Evolutionary conservation across 441 rosid species (phyloP), one percentile per base, ranked within the genome.

Genomic region (Macaranga tanarius): DNA sequence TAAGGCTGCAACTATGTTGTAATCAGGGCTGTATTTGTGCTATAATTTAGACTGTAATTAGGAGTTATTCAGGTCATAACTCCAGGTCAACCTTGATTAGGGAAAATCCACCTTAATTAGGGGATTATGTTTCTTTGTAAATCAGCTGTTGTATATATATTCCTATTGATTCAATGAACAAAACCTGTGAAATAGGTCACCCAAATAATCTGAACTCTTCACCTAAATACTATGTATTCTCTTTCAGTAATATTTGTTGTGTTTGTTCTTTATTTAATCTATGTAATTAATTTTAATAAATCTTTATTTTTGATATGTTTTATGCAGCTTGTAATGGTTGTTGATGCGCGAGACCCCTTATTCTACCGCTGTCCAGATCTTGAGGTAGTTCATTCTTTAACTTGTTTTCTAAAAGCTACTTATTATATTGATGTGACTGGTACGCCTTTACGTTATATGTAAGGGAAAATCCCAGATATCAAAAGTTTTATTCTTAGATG

Each of bases 361-460:
- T 94, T 94, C 79, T 94, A 94, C 70, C 92, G 90, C 44, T 92
- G 99, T 75, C 93, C 94, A 50, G 99, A 94, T 82, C 92, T 94
- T 74, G 99, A 94, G 99, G 99, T 94, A 88, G 67, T 72, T 20
- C 40, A 65, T 65, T 72, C 28, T 57, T 68, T 71, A 67, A 69
- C 31, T 48, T 69, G 55, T 75, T 74, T 71, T 17, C 25, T 58
- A 55, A 34, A 68, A 28, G 10, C n/a, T 57, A 73, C 78, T 45
- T 71, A 23, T 34, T 34, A 34, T 34, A 34, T 34, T 34, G 38
- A 34, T 3, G 38, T 3, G 38, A 34, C 38, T 34, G 38, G 38
- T 42, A 42, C 10, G 12, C 10, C 10, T 42, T 42, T 42, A 42
- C 8, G 47, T 4, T 23, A 57, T 1, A 25, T 58, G 5, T 70